Percentiles rank a stretch among this genome's conserved stretches.
phyloP scores from a whole-genome alignment of 352 stramenopile species.

The Heterotrichella gracilis region DNA sequence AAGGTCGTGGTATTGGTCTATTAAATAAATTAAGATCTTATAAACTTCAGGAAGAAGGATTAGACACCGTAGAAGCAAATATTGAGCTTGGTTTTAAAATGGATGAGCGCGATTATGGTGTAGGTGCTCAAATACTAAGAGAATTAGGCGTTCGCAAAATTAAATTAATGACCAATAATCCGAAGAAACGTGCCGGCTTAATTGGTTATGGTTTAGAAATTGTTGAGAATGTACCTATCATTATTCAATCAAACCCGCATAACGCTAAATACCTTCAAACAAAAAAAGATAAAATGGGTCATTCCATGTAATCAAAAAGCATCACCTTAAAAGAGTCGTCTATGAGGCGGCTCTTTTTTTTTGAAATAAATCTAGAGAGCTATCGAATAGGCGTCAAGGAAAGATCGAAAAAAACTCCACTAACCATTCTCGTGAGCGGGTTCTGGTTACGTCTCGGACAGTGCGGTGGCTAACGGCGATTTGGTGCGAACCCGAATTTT shows the following conservation, averaged over 20 bases:
- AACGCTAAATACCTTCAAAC: no score
- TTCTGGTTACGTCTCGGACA: not conserved
- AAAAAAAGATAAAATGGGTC: no score
- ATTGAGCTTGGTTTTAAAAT: not conserved
- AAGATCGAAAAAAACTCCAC: no score
- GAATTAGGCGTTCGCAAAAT: not conserved
- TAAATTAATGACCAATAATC: not conserved
- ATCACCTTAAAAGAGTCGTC: no score
- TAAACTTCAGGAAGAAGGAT: no score
- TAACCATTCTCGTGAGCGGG: no score
- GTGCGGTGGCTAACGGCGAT: not conserved
- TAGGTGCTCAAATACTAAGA: not conserved
- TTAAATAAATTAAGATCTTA: not conserved
- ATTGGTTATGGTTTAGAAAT: not conserved
- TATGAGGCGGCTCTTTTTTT: no score
- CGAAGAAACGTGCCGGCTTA: not conserved
- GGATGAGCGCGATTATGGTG: not conserved
- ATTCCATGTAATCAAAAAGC: no score
- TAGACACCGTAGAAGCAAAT: not conserved
- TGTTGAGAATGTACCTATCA: no score
- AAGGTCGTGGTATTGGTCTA: not conserved
- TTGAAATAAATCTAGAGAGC: no score
- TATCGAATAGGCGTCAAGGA: no score
- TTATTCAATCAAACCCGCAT: no score
- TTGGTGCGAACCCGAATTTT: not conserved